phyloP scores from a whole-genome alignment of 768 basidiomycete species.

The Tulasnella sp. region DNA sequence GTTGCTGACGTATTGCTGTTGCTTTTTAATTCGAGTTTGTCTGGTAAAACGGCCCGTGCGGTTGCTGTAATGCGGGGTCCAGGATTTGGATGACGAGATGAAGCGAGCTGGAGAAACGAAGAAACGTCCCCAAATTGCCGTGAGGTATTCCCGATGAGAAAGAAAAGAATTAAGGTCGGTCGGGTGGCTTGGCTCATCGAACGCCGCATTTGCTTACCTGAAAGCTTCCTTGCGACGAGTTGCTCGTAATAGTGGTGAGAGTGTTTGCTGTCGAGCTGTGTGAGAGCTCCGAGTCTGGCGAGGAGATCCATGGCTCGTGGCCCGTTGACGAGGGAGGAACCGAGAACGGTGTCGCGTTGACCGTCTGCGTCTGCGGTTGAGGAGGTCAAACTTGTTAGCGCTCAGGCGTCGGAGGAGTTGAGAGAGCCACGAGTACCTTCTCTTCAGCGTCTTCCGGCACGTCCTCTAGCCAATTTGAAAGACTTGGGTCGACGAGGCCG shows the following conservation, averaged over 20 bases:
- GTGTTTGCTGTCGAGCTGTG: constrained; percentile 22
- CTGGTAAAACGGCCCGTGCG: background rate
- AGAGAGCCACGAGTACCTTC: background rate
- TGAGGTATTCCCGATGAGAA: background rate
- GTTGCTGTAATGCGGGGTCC: background rate
- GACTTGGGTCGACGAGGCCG: constrained; percentile 19
- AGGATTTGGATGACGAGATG: background rate
- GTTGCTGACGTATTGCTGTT: background rate
- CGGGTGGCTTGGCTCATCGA: background rate
- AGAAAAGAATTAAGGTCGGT: background rate
- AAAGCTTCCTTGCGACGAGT: constrained; percentile 8
- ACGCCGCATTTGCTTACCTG: background rate
- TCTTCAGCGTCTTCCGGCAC: constrained; percentile 10
- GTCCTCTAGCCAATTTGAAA: constrained; percentile 20
- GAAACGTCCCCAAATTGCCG: background rate
- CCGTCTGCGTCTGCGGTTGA: background rate
- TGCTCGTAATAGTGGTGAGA: constrained; percentile 12
- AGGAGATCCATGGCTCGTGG: background rate
- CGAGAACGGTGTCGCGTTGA: background rate
- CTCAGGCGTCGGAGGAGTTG: too few species aligned
- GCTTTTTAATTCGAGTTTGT: background rate
- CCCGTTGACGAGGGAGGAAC: background rate
- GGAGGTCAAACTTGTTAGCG: too few species aligned
- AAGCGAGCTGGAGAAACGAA: background rate
- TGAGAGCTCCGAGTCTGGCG: constrained; percentile 8